phyloP scores from a whole-genome alignment of 2,329 filamentous ascomycete species.

The Colletotrichum sansevieriae region DNA sequence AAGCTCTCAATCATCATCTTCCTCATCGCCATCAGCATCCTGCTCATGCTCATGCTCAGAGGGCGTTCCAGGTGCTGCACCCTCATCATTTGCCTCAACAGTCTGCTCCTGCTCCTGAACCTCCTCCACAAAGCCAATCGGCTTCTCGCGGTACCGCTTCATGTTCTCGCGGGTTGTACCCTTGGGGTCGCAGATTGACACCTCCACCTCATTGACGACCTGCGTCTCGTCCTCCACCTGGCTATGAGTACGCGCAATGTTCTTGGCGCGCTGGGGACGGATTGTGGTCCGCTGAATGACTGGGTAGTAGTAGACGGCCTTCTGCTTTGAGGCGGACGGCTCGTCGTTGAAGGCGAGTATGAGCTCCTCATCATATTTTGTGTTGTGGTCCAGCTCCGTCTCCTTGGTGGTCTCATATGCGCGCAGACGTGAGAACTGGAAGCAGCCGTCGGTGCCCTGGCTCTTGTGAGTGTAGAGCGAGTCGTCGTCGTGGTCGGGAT shows the following conservation, averaged over 20 bases:
- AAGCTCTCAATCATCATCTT: conserved; percentile 48
- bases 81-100: conserved; percentile 28
- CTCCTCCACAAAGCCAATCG: conserved; percentile 61
- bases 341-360: conserved; percentile 71
- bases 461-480: conserved; percentile 67
- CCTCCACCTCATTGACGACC: conserved; percentile 68
- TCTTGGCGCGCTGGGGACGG: conserved; percentile 73
- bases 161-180: conserved; percentile 67
- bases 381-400: conserved; percentile 66
- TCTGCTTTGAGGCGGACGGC: conserved; percentile 57
- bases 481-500: conserved; percentile 66
- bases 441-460: conserved; percentile 61
- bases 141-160: conserved; percentile 65
- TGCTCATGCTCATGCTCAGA: conserved; percentile 52
- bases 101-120: conserved; percentile 48
- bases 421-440: conserved; percentile 72
- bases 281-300: conserved; percentile 74
- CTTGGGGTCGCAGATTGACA: conserved; percentile 67
- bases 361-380: conserved; percentile 75
- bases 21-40: conserved; percentile 60
- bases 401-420: conserved; percentile 75
- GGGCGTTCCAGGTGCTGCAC: conserved; percentile 25
- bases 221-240: conserved; percentile 61
- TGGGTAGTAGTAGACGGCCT: conserved; percentile 76
- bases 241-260: conserved; percentile 68